phyloP scores from a whole-genome alignment of 805 yeast genomes.

The Clavispora carvajalis region DNA sequence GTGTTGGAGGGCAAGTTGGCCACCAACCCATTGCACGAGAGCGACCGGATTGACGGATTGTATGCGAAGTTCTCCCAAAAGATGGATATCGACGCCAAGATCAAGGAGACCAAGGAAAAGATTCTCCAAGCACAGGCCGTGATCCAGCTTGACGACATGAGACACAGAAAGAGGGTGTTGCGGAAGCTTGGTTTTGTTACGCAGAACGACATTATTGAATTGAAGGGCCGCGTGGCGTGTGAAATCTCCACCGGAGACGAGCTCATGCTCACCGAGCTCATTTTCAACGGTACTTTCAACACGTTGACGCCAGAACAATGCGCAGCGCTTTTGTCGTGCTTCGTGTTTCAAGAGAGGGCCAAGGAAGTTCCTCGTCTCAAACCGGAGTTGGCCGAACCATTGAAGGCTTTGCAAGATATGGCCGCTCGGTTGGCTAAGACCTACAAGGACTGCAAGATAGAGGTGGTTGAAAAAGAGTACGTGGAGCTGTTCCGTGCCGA shows the following conservation, averaged over 20 bases:
- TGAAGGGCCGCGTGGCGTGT: constrained; percentile 97
- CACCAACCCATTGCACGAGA: constrained; percentile 62
- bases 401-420: constrained; percentile 82
- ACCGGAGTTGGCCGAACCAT: constrained; percentile 90
- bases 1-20: constrained; percentile 72
- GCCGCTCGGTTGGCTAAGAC: constrained; percentile 88
- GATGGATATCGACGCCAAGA: constrained; percentile 53
- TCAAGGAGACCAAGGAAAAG: constrained; percentile 55
- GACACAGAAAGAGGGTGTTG: constrained; percentile 86
- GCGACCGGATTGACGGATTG: constrained; percentile 55
- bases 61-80: constrained; percentile 65
- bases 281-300: constrained; percentile 92
- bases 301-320: constrained; percentile 85
- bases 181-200: constrained; percentile 89
- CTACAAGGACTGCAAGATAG: constrained; percentile 84
- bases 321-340: constrained; percentile 88
- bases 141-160: constrained; percentile 88
- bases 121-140: constrained; percentile 84
- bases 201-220: constrained; percentile 81
- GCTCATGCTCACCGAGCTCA: constrained; percentile 78
- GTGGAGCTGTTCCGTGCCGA: constrained; percentile 89
- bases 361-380: constrained; percentile 81
- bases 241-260: constrained; percentile 92
- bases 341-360: constrained; percentile 94
- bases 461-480: constrained; percentile 85